Percentiles rank a stretch among this genome's conserved stretches.
phyloP scores from a whole-genome alignment of 1,139 yeast species.

The Hyphopichia khmerensis region DNA sequence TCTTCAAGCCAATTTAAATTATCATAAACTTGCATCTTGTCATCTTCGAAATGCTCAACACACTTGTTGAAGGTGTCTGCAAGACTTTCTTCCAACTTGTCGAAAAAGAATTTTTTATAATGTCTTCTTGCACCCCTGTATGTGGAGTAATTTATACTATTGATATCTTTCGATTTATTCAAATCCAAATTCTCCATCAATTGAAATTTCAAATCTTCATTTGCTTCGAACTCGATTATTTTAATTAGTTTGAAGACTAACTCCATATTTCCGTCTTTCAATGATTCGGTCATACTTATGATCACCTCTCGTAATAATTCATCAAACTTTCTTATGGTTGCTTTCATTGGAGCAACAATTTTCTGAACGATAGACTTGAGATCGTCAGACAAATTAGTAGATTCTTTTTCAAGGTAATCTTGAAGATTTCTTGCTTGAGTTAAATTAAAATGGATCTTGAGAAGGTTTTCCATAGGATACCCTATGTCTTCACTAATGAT shows the following conservation, averaged over 20 bases:
- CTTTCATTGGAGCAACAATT: constrained; percentile 53
- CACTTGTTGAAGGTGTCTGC: constrained; percentile 68
- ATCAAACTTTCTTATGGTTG: constrained; percentile 61
- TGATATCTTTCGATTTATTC: constrained; percentile 15
- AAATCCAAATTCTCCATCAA: constrained; percentile 47
- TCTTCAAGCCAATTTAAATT: constrained; percentile 83
- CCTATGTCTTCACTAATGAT: constrained; percentile 49
- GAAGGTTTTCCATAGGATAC: constrained; percentile 58
- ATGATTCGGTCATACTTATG: constrained; percentile 63
- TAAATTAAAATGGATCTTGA: constrained; percentile 67
- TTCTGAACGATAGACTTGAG: constrained; percentile 64
- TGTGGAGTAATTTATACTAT: constrained; percentile 26
- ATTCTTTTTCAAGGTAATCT: constrained; percentile 65
- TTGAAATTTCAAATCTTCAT: constrained; percentile 65
- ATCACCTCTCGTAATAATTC: constrained; percentile 60
- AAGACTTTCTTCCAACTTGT: constrained; percentile 59
- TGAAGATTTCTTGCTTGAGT: constrained; percentile 73
- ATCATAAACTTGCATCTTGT: constrained; percentile 60
- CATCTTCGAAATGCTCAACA: constrained; percentile 52
- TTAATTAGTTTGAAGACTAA: constrained; percentile 72
- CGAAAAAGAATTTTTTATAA: constrained; percentile 65
- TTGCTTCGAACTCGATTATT: constrained; percentile 76
- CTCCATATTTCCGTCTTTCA: constrained; percentile 64
- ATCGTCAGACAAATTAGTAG: constrained; percentile 61
- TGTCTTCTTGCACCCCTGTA: constrained; percentile 53